These are phyloP conservation scores for Dactylorhiza incarnata DNA, from an alignment of 106 monocot genomes.

Conservation along the genomic window DNA sequence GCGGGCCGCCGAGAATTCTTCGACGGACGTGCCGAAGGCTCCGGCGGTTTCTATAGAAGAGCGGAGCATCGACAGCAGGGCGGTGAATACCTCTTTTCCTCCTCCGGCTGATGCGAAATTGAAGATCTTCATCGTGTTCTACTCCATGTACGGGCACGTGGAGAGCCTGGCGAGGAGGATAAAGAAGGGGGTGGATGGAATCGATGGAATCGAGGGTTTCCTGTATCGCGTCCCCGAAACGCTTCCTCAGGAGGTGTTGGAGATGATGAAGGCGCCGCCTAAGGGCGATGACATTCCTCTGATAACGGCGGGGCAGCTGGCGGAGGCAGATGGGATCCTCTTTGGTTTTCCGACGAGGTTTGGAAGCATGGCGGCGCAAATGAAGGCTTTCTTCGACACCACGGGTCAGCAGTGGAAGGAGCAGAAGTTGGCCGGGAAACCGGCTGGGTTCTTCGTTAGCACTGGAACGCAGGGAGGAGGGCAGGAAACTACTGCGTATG, in stretches of 20 bases:
- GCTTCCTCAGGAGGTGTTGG: constrained; percentile 40
- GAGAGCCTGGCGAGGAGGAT: constrained; percentile 32
- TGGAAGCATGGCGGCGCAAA: constrained; percentile 64
- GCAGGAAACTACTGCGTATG: constrained; percentile 76
- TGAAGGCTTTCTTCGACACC: constrained; percentile 69
- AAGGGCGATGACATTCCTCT: constrained; percentile 32
- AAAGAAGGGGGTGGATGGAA: constrained; percentile 32
- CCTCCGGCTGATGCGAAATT: constrained; percentile 13
- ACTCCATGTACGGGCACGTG: constrained; percentile 50
- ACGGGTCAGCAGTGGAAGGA: constrained; percentile 59
- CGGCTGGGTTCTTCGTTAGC: constrained; percentile 69
- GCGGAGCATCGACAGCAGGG: neutral
- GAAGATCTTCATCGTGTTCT: constrained; percentile 43
- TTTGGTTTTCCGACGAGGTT: constrained; percentile 53
- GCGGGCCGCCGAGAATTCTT: neutral
- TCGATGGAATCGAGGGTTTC: constrained; percentile 45
- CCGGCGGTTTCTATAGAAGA: constrained; percentile 2
- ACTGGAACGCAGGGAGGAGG: constrained; percentile 75
- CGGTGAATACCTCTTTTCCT: neutral
- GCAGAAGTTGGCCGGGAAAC: constrained; percentile 66
- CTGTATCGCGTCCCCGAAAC: constrained; percentile 59
- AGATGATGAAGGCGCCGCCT: constrained; percentile 40
- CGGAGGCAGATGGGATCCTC: constrained; percentile 43
- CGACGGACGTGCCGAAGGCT: neutral
- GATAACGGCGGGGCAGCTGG: constrained; percentile 22